These are phyloP conservation scores for Saccharum officinarum DNA, from an alignment of 176 grass and related monocot species.

Conservation along the genomic window DNA sequence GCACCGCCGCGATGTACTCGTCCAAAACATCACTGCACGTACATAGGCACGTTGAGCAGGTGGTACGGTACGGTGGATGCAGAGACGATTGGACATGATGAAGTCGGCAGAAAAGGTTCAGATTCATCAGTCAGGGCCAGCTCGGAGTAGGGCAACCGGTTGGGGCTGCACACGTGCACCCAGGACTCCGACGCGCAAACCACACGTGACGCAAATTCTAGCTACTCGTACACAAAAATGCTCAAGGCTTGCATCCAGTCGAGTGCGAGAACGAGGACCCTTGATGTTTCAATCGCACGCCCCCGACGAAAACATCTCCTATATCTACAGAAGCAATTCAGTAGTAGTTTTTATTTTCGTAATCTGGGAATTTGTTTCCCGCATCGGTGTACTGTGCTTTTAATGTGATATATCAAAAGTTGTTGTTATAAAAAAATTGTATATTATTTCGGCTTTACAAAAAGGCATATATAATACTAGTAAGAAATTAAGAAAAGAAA, in stretches of 20 bases:
- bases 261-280: too few species aligned
- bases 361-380: too few species aligned
- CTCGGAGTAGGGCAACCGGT: neutral
- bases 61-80: too few species aligned
- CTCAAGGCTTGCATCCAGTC: too few species aligned
- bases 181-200: neutral
- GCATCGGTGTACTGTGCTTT: too few species aligned
- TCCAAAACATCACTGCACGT: slow-evolving; percentile 37
- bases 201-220: neutral
- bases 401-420: too few species aligned
- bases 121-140: neutral
- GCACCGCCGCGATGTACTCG: slow-evolving; percentile 60
- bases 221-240: neutral
- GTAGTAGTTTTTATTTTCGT: too few species aligned
- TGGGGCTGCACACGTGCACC: neutral
- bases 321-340: too few species aligned
- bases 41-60: neutral
- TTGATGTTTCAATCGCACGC: too few species aligned
- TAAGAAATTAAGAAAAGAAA: neutral
- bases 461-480: neutral
- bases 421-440: neutral
- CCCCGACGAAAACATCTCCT: too few species aligned
- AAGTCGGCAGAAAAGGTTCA: neutral
- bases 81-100: too few species aligned
- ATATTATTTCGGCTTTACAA: neutral